Base-by-base conservation (phyloP, 805 yeast species). In the Vanderwaltozyma verrucispora region DNA sequence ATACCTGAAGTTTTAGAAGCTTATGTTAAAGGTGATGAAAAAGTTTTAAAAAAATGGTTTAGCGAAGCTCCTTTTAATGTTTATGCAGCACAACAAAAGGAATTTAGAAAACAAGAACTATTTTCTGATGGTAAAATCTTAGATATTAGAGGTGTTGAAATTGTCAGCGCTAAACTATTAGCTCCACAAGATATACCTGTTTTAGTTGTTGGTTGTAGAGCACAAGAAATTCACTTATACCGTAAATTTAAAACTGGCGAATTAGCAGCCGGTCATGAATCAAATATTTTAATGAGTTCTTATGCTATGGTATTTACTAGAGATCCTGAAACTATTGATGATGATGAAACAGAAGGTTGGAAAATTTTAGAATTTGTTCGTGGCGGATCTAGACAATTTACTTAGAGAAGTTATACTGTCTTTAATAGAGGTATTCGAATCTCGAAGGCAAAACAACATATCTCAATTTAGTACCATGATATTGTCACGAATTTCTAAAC, bases 1-100 rank as follows among this genome's bases (percentile, higher is more conserved):
- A 76, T 92, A 39, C 98, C 99, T 10, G 99, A 92, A 62, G 75
- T 92, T 26, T 68, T 92, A 53, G 99, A 92, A 55, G 96, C 97
- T 7, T 88, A 87, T 63, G 85, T 85, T 42, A 81, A 81, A 49
- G 95, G 95, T 47, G 96, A 92, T 50, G 89, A 79, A 45, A 71
- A 70, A 35, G 79, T 79, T 16, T 71, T 92, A 58, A 84, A 88
- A 61, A 66, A 69, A 51, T 92, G 99, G 99, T 75, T 92, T 42
- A 80, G 94, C 35, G 98, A 92, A 64, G 97, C 97, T 21, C 96
- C 98, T 31, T 89, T 65, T 67, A 89, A 89, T 59, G 94, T 92
- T 42, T 86, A 94, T 75, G 75, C 82, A 48, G 95, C 96, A 25
- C 85, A 83, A 60, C 87, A 89, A 59, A 92, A 92, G 63, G 94